Conservation (phyloP, 345 rosid genomes). For the Nephelium lappaceum region DNA sequence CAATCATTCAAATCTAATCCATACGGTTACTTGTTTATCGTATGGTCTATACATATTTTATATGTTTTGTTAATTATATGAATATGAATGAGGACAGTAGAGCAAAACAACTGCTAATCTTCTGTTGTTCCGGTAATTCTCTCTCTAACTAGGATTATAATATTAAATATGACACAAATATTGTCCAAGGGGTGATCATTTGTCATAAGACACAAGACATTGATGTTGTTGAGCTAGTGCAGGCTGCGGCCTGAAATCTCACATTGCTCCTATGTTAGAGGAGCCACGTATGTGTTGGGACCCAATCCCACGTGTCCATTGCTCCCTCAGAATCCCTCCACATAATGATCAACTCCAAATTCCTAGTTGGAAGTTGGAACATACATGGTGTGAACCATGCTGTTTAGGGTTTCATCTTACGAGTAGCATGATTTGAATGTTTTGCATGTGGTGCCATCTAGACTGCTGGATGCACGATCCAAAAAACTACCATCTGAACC, state of each 20-base stretch:
- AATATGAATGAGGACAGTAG: background rate
- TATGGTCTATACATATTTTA: background rate
- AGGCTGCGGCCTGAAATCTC: background rate
- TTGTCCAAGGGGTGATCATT: background rate
- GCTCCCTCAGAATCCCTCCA: background rate
- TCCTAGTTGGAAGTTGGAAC: no score
- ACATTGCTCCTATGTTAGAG: no score
- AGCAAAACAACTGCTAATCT: slow-evolving; percentile 17
- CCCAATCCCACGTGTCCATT: background rate
- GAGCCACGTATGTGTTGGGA: background rate
- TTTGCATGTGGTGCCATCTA: background rate
- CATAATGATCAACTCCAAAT: background rate
- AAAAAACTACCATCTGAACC: no score
- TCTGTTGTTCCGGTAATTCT: slow-evolving; percentile 17
- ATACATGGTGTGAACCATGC: background rate
- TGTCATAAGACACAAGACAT: background rate
- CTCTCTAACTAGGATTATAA: background rate
- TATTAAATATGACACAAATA: background rate
- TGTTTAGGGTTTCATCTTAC: background rate
- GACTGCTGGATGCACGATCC: background rate
- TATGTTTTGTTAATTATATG: background rate
- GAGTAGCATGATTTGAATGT: background rate
- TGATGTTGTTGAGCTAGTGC: background rate
- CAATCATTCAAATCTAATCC: slow-evolving; percentile 12
- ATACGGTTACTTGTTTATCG: slow-evolving; percentile 22